Base-by-base conservation (phyloP, 2,329 filamentous ascomycete genomes). In the Xylaria sp. region DNA sequence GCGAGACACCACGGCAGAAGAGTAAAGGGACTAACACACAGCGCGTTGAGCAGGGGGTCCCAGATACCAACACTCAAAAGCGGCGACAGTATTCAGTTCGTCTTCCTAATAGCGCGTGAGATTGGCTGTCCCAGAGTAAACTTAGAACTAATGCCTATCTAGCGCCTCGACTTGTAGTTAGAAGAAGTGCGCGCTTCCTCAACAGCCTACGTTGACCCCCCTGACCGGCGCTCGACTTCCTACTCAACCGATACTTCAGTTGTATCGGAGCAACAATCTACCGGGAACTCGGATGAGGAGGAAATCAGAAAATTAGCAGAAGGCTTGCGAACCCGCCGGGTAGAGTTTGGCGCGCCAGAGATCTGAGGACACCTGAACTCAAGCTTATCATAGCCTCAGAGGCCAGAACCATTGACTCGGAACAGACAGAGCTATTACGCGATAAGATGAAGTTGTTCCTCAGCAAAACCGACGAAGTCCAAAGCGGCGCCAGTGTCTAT, bases 161-260 rank as follows among this genome's bases (percentile, higher is more conserved):
- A 63, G 60, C 60, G 50, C 23, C 60, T 56, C 50, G 51, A 56
- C 23, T 56, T 51, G 51, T 63, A 23, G 60, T 63, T 63, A 9
- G 60, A 63, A 55, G 37, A 63, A 61, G 58, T 61, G 46, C 57
- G 57, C 25, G 25, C 10, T 52, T 61, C 58, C 13, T 48, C 58
- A 20, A n/a, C 10, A 52, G 13, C 46, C 2, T 28, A 52, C 31
- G 31, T 41, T 46, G 51, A 56, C 18, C 60, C 60, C 50, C 48
- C 56, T 25, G 48, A 23, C 25, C 18, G 31, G 18, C 60, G 39
- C 50, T 55, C 60, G 15, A 46, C n/a, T 48, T 48, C 60, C 18
- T 18, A 18, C 56, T 63, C 60, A 48, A 48, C 60, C 18, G 60
- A 63, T 25, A 52, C 58, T 28, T 5, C 25, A 51, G 39, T 15